Percentiles rank a stretch among this genome's conserved stretches.
Conservation (phyloP, 441 rosid genomes). For the Omphalea diandra region DNA sequence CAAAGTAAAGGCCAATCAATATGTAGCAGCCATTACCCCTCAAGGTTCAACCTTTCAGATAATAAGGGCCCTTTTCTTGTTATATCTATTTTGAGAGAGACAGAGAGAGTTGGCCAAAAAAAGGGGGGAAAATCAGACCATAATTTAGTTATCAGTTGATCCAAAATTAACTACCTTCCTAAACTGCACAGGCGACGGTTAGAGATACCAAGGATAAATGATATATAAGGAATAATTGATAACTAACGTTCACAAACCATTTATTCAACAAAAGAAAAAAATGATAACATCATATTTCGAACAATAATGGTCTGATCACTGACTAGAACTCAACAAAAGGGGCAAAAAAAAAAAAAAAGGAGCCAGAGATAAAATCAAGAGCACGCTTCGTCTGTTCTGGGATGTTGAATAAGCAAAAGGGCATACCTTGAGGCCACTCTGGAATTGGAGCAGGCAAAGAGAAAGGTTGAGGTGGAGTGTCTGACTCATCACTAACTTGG, state of each 20-base stretch:
- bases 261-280: too few relatives aligned
- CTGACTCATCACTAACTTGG: conserved; percentile 34
- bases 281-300: too few relatives aligned
- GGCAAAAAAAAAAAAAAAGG: neutral
- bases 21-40: neutral
- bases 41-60: neutral
- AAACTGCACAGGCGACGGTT: neutral
- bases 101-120: neutral
- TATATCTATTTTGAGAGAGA: too few relatives aligned
- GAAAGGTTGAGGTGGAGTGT: conserved; percentile 40
- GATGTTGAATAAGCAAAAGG: neutral
- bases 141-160: neutral
- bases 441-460: conserved; percentile 69
- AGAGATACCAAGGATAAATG: neutral
- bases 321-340: too few relatives aligned
- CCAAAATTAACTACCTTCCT: neutral
- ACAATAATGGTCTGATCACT: neutral
- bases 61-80: neutral
- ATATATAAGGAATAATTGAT: neutral
- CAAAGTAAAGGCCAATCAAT: neutral
- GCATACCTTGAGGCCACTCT: conserved; percentile 69
- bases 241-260: neutral
- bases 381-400: neutral
- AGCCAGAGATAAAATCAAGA: neutral
- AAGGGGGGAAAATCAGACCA: neutral